phyloP scores from a whole-genome alignment of 2,329 filamentous ascomycete species.

The Rachicladosporium sp. region DNA sequence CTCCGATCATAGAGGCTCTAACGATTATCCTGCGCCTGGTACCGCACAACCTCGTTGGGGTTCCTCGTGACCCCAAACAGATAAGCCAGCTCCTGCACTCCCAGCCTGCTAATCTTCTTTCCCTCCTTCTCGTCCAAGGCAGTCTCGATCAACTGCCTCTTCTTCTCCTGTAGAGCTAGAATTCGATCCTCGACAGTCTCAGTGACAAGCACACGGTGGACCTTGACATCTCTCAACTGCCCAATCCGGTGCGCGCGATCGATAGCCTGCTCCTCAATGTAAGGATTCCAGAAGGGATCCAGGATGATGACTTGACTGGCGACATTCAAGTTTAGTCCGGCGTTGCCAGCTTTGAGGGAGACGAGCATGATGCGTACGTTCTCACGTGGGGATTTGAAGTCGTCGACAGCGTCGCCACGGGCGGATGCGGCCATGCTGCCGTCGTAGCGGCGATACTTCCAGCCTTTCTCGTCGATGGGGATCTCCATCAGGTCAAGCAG shows the following conservation, averaged over 20 bases:
- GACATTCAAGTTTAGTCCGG: constrained; percentile 72
- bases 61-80: constrained; percentile 43
- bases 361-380: constrained; percentile 59
- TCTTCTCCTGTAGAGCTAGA: constrained; percentile 62
- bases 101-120: constrained; percentile 54
- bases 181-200: constrained; percentile 84
- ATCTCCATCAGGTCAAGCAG: constrained; percentile 67
- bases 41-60: constrained; percentile 13
- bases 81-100: constrained; percentile 53
- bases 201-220: constrained; percentile 67
- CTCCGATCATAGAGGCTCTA: too few relatives aligned
- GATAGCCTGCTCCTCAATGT: constrained; percentile 82
- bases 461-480: constrained; percentile 47
- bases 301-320: constrained; percentile 81
- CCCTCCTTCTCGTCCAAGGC: constrained; percentile 67
- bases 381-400: constrained; percentile 50
- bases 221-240: constrained; percentile 58
- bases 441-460: constrained; percentile 59
- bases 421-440: constrained; percentile 57
- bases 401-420: constrained; percentile 54
- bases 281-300: constrained; percentile 92
- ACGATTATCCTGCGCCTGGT: constrained; percentile 5
- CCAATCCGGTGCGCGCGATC: constrained; percentile 84
- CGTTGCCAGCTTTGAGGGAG: constrained; percentile 69
- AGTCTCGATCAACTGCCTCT: constrained; percentile 62